Base-by-base conservation (phyloP, 495 filamentous ascomycete species). In the Aspergillus carlsbadensis region DNA sequence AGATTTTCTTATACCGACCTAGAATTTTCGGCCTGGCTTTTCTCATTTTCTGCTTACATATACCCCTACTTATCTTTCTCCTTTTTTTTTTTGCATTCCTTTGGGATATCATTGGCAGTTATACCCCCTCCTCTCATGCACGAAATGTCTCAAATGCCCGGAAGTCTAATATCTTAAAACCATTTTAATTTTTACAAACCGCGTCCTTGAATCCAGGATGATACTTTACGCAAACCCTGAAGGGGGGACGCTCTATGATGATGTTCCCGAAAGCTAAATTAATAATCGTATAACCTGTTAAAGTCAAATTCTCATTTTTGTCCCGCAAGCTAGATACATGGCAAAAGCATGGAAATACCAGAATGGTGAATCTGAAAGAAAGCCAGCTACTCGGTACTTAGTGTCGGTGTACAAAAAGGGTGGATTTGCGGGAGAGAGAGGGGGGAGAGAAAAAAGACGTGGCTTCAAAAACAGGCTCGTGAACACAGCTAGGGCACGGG, bases 261-360 rank as follows among this genome's bases (percentile, higher is more conserved):
- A n/a, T n/a, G n/a, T n/a, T n/a, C n/a, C n/a, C n/a, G n/a, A n/a
- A 29, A 29, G 26, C 26, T 29, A 29, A 29, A 29, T 29, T n/a
- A n/a, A n/a, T n/a, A n/a, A n/a, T n/a, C n/a, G n/a, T 29, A 29
- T 29, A 29, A 29, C 26, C 40, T 10, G 22, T 51, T 13, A 36
- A 46, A 42, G 18, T 31, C 54, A 68, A 56, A 65, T 62, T 53
- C 62, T 60, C 60, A 64, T 68, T 70, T 69, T 57, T 57, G 57
- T 62, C 69, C 65, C 69, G 65, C 69, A 70, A 62, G 54, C 52
- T 69, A 74, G 59, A 55, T 70, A 68, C 65, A 71, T 61, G 40
- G 59, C 48, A 6, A 35, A 57, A 66, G 69, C 52, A 60, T 67
- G 52, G 35, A 51, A 26, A 49, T 60, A 61, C 43, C 40, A 55